phyloP scores from a whole-genome alignment of 106 monocot genomes.

The Phalaenopsis equestris region DNA sequence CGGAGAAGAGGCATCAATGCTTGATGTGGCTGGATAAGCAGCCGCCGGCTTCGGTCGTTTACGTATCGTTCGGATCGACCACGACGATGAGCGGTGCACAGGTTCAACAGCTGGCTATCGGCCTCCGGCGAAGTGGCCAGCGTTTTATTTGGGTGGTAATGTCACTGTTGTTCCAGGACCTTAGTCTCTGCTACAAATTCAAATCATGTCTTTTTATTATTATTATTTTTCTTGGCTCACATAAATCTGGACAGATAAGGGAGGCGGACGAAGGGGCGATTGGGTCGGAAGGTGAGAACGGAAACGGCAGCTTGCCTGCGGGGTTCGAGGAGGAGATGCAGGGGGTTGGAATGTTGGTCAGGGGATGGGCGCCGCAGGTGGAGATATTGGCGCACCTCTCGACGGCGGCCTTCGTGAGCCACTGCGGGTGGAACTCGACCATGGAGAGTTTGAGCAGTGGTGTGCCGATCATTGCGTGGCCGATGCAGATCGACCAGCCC shows the following conservation, averaged over 20 bases:
- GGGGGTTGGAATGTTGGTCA: conserved; percentile 6
- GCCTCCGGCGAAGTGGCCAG: conserved; percentile 27
- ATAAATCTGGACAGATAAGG: background rate
- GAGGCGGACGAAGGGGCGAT: conserved; percentile 13
- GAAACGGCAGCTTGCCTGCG: background rate
- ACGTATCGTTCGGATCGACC: conserved; percentile 35
- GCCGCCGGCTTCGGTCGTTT: conserved; percentile 28
- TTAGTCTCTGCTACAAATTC: too few relatives aligned
- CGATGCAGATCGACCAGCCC: conserved; percentile 15
- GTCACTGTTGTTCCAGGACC: background rate
- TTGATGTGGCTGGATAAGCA: conserved; percentile 45
- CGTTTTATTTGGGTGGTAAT: conserved; percentile 43
- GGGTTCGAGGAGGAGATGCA: background rate
- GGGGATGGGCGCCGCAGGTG: conserved; percentile 17
- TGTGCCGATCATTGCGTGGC: conserved; percentile 14
- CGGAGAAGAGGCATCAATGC: conserved; percentile 22
- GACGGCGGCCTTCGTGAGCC: conserved; percentile 58
- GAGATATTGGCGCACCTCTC: conserved; percentile 8
- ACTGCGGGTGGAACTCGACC: conserved; percentile 72
- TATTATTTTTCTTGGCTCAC: background rate
- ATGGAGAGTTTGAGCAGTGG: conserved; percentile 16
- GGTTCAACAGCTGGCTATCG: conserved; percentile 26
- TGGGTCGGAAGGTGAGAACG: background rate
- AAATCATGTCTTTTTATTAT: too few relatives aligned
- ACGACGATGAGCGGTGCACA: conserved; percentile 23